Percentiles rank a stretch among this genome's conserved stretches.
These are phyloP conservation scores for Dendrobium catenatum DNA, from an alignment of 106 monocot genomes.

Conservation along the genomic window DNA sequence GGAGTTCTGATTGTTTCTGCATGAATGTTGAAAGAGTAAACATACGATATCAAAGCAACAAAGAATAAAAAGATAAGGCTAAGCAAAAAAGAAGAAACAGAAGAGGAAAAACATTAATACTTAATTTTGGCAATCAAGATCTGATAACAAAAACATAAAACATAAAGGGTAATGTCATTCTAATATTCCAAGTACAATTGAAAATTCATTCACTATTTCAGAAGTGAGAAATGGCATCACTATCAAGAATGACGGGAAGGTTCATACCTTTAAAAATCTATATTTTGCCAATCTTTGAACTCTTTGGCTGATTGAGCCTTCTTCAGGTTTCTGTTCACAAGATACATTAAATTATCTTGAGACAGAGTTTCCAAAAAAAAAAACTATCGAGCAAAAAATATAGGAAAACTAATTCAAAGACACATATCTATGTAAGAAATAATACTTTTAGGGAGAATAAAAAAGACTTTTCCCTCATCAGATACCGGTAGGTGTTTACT, in stretches of 20 bases:
- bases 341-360: not conserved
- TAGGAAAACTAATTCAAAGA: not conserved
- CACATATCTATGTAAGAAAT: not conserved
- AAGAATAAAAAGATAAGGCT: not conserved
- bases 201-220: not conserved
- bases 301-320: slow-evolving; percentile 96
- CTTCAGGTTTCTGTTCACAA: slow-evolving; percentile 88
- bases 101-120: not conserved
- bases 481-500: not conserved
- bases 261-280: slow-evolving; percentile 81
- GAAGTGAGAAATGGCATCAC: not conserved
- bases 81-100: not conserved
- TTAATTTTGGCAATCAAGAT: not conserved
- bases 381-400: not conserved
- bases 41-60: not conserved
- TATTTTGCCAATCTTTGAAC: slow-evolving; percentile 97
- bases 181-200: not conserved
- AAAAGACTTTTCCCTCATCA: not conserved
- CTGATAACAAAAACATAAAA: not conserved
- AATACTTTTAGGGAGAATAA: not conserved
- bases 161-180: not conserved
- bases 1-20: slow-evolving; percentile 98
- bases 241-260: not conserved
- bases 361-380: not conserved
- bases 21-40: not conserved